Evolutionary conservation across 176 grass and related monocot species (phyloP).

Genomic region (Carex parvula): DNA sequence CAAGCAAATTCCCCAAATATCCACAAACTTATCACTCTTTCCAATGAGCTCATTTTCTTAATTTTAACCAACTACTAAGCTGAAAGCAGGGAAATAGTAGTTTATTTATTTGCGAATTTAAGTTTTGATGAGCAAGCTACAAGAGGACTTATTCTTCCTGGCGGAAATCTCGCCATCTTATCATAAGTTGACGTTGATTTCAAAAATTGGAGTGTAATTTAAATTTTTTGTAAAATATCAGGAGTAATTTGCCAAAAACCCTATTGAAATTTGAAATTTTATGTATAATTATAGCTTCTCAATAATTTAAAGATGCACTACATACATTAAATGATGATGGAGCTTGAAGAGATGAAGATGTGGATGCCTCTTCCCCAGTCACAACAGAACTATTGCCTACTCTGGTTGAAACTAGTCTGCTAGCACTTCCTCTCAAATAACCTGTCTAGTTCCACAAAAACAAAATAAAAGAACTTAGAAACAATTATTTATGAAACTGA

Average conservation of each 20-base stretch:
- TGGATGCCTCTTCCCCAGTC: constrained; percentile 65
- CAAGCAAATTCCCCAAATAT: no score
- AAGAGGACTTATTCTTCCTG: no score
- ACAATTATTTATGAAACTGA: neutral
- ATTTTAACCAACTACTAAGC: no score
- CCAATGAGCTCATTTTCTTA: no score
- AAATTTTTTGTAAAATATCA: no score
- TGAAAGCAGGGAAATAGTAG: no score
- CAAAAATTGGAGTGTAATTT: no score
- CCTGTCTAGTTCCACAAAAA: constrained; percentile 56
- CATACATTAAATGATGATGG: constrained; percentile 16
- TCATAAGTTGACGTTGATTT: no score
- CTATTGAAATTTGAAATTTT: neutral
- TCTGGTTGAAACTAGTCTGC: neutral
- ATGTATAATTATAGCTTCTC: neutral
- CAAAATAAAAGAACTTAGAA: constrained; percentile 8
- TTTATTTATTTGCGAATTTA: no score
- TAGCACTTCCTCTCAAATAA: constrained; percentile 43
- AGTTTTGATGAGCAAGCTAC: no score
- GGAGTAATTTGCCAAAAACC: neutral
- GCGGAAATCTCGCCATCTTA: no score
- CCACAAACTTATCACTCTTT: no score
- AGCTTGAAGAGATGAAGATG: constrained; percentile 25
- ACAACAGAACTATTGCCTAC: constrained; percentile 20
- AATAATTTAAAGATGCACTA: neutral